Conservation (phyloP, 768 basidiomycete species). For the Termitomyces sp. region DNA sequence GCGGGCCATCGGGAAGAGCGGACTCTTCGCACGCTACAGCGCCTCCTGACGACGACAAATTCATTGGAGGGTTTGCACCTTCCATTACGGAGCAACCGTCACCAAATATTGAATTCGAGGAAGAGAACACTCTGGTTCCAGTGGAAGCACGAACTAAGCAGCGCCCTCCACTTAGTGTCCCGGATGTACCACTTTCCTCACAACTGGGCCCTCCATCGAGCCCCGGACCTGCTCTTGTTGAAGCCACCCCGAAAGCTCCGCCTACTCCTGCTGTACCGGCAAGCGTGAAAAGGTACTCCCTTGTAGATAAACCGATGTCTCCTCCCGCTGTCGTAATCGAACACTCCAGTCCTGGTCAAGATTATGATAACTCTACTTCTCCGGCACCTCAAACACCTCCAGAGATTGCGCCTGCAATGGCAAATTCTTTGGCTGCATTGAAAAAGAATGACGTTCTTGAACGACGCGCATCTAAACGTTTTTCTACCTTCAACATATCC, state of each 20-base stretch:
- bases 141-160: conserved; percentile 7
- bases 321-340: conserved; percentile 45
- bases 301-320: conserved; percentile 63
- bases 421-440: conserved; percentile 80
- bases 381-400: conserved; percentile 33
- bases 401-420: conserved; percentile 53
- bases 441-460: conserved; percentile 84
- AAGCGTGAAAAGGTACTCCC: conserved; percentile 71
- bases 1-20: conserved; percentile 32
- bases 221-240: conserved; percentile 5
- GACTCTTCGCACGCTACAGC: conserved; percentile 20
- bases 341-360: conserved; percentile 37
- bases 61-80: conserved; percentile 47
- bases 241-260: conserved; percentile 17
- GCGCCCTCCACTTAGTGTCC: conserved; percentile 4
- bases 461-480: conserved; percentile 91
- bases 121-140: conserved; percentile 11
- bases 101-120: conserved; percentile 8
- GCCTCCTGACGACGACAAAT: conserved; percentile 31
- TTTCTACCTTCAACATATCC: conserved; percentile 89
- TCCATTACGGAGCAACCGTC: conserved; percentile 11
- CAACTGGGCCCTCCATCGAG: conserved; percentile 3
- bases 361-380: conserved; percentile 26
- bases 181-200: conserved; percentile 2
- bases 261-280: conserved; percentile 46